These are phyloP conservation scores for Lasiosphaeria miniovina DNA, from an alignment of 495 filamentous ascomycete species.

Conservation along the genomic window DNA sequence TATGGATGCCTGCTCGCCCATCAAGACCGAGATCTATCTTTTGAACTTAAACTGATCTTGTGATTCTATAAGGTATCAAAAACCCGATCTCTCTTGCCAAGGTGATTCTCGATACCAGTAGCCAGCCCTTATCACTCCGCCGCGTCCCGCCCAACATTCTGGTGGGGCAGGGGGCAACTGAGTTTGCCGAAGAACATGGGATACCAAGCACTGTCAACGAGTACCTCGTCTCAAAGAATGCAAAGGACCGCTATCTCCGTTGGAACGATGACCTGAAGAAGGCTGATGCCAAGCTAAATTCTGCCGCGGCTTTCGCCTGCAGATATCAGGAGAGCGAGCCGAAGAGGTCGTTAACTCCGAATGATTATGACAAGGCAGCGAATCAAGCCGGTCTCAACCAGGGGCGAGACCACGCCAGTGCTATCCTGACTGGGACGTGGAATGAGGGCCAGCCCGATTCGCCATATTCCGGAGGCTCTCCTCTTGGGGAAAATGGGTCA, in stretches of 20 bases:
- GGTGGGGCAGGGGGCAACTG: slow-evolving; percentile 75
- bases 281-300: slow-evolving; percentile 37
- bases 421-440: slow-evolving; percentile 55
- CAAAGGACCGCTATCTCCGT: slow-evolving; percentile 66
- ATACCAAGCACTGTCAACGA: slow-evolving; percentile 68
- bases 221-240: slow-evolving; percentile 67
- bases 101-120: slow-evolving; percentile 71
- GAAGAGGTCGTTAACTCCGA: slow-evolving; percentile 14
- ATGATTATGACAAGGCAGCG: slow-evolving; percentile 24
- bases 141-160: slow-evolving; percentile 92
- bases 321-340: slow-evolving; percentile 11
- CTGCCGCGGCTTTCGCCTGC: background rate
- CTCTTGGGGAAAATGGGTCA: slow-evolving; percentile 14
- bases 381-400: slow-evolving; percentile 10
- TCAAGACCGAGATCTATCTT: background rate
- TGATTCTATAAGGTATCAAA: slow-evolving; percentile 62
- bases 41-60: background rate
- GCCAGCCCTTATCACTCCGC: slow-evolving; percentile 67
- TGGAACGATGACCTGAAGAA: slow-evolving; percentile 74
- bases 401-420: slow-evolving; percentile 46
- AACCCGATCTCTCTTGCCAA: slow-evolving; percentile 90
- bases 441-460: slow-evolving; percentile 60
- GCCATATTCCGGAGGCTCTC: slow-evolving; percentile 24
- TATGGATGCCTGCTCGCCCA: slow-evolving; percentile 45
- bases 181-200: slow-evolving; percentile 77